These are phyloP conservation scores for Stylonectria norvegica DNA, from an alignment of 2,329 filamentous ascomycete species.

Conservation along the genomic window DNA sequence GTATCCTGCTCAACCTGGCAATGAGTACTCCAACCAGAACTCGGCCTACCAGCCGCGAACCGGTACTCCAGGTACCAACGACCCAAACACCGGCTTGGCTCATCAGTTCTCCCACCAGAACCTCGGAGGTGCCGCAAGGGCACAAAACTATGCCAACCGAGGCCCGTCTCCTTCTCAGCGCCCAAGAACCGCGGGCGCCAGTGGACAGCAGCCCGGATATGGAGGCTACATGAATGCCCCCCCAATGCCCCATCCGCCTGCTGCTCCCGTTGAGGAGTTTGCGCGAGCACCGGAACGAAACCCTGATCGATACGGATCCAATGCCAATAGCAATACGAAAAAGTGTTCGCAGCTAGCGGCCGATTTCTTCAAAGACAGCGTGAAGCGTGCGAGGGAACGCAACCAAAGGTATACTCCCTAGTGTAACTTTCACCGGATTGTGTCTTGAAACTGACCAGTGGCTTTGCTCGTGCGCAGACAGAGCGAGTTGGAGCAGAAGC, in stretches of 20 bases:
- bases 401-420: conserved; percentile 72
- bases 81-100: conserved; percentile 85
- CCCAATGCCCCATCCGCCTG: conserved; percentile 59
- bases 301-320: conserved; percentile 69
- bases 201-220: conserved; percentile 60
- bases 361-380: conserved; percentile 98
- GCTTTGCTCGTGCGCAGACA: conserved; percentile 56
- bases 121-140: conserved; percentile 68
- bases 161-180: conserved; percentile 68
- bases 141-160: conserved; percentile 66
- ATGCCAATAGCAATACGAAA: conserved; percentile 67
- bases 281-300: conserved; percentile 79
- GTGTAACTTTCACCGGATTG: background rate
- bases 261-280: conserved; percentile 67
- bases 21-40: conserved; percentile 50
- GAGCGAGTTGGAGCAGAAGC: conserved; percentile 83
- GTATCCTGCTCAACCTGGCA: conserved; percentile 39
- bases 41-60: conserved; percentile 49
- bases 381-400: conserved; percentile 89
- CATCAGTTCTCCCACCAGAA: conserved; percentile 98
- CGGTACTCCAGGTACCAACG: conserved; percentile 63
- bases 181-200: conserved; percentile 76
- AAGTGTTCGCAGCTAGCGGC: conserved; percentile 69
- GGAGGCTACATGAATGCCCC: conserved; percentile 62
- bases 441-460: conserved; percentile 8